These are phyloP conservation scores for Penicillium sp. DNA, from an alignment of 2,329 filamentous ascomycete genomes.

Conservation along the genomic window DNA sequence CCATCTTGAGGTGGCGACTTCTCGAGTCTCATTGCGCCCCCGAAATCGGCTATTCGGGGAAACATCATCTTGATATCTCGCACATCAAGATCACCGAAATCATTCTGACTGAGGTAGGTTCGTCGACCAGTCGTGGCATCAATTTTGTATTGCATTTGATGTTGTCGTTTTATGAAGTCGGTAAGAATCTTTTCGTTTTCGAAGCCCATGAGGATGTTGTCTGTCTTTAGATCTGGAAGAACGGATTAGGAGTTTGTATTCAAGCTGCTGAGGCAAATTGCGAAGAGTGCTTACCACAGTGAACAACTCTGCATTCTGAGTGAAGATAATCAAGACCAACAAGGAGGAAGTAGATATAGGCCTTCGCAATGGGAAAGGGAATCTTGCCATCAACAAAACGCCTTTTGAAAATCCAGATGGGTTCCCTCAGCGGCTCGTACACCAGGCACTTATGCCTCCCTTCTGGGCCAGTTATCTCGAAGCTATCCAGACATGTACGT, in stretches of 20 bases:
- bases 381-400: conserved; percentile 28
- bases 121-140: conserved; percentile 23
- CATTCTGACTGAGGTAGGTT: conserved; percentile 30
- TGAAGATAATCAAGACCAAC: conserved; percentile 43
- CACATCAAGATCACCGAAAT: conserved; percentile 27
- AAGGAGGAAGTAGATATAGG: conserved; percentile 36
- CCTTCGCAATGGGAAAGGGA: conserved; percentile 30
- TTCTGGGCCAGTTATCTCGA: conserved; percentile 20
- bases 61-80: conserved; percentile 1
- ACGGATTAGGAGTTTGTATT: not conserved
- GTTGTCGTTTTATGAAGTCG: conserved; percentile 18
- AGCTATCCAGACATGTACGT: conserved; percentile 26
- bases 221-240: conserved; percentile 39
- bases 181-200: conserved; percentile 21
- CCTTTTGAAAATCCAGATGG: conserved; percentile 30
- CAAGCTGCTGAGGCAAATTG: not conserved
- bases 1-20: conserved; percentile 9
- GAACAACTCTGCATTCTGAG: conserved; percentile 38
- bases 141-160: conserved; percentile 21
- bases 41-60: conserved; percentile 31
- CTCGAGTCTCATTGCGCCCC: conserved; percentile 14
- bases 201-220: conserved; percentile 40
- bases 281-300: conserved; percentile 31
- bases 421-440: conserved; percentile 38
- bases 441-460: conserved; percentile 36